Evolutionary conservation across 2,329 filamentous ascomycete genomes (phyloP).

Genomic region (Pseudogymnoascus sp.): DNA sequence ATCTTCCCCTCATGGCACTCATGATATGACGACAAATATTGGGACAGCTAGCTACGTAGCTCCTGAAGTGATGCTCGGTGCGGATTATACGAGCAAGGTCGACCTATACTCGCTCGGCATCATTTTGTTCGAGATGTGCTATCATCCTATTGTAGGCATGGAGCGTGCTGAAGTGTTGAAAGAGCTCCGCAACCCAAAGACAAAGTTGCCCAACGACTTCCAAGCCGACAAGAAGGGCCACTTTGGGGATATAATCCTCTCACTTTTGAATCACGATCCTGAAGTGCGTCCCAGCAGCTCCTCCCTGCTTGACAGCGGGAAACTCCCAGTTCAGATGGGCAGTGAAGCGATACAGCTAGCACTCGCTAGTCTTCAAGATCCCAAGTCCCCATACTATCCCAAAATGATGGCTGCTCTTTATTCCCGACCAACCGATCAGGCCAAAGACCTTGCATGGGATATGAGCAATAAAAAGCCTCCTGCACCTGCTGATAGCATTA

Average conservation of each 20-base stretch:
- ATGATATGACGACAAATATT: conserved; percentile 60
- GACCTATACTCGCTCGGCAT: conserved; percentile 97
- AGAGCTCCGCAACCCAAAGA: conserved; percentile 58
- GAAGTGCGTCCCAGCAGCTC: conserved; percentile 73
- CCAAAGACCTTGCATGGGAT: conserved; percentile 76
- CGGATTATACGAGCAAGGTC: conserved; percentile 84
- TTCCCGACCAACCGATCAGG: conserved; percentile 59
- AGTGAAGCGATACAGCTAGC: conserved; percentile 83
- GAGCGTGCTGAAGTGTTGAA: conserved; percentile 58
- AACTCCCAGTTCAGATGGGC: conserved; percentile 84
- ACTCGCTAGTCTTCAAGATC: conserved; percentile 71
- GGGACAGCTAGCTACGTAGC: conserved; percentile 87
- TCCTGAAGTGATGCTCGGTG: conserved; percentile 71
- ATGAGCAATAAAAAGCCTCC: conserved; percentile 42
- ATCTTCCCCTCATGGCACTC: conserved; percentile 18
- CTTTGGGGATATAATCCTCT: conserved; percentile 70
- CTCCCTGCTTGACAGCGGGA: conserved; percentile 77
- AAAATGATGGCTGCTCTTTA: conserved; percentile 87
- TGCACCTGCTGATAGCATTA: conserved; percentile 48
- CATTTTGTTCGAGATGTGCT: conserved; percentile 98
- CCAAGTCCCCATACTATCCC: conserved; percentile 78
- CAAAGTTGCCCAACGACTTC: conserved; percentile 67
- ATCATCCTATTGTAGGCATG: conserved; percentile 54
- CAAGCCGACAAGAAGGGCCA: conserved; percentile 57
- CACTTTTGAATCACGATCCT: conserved; percentile 73